Percentiles rank a stretch among this genome's conserved stretches.
Conservation (phyloP, 73 alveolate species). For the Breviolum minutum region DNA sequence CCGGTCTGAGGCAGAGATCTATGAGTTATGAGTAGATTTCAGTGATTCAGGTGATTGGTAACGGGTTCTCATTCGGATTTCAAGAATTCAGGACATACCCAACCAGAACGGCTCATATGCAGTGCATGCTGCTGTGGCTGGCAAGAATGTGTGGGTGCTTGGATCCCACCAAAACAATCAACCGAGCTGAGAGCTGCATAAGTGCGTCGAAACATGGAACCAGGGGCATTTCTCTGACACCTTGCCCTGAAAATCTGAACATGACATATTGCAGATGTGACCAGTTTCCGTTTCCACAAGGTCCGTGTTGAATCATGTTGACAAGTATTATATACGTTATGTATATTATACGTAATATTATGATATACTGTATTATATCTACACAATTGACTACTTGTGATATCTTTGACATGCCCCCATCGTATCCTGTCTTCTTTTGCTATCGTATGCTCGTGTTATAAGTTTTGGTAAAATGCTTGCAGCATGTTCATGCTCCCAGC, state of each 20-base stretch:
- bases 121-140: conserved; percentile 29
- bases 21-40: no score
- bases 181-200: not conserved
- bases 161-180: not conserved
- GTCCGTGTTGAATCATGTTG: no score
- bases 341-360: no score
- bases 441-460: not conserved
- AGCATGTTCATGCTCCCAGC: no score
- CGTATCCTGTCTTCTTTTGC: not conserved
- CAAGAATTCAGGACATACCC: not conserved
- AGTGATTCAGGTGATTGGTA: not conserved
- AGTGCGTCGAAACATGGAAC: not conserved
- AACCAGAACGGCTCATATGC: conserved; percentile 16
- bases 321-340: no score
- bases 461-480: not conserved
- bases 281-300: no score
- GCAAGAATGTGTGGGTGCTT: not conserved
- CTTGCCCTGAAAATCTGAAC: no score
- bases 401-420: not conserved
- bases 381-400: no score
- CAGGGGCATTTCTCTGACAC: no score
- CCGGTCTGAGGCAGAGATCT: not conserved
- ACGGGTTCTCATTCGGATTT: not conserved
- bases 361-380: no score
- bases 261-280: no score